Percentiles rank a stretch among this genome's conserved stretches.
phyloP scores from a whole-genome alignment of 176 grass and related monocot genomes.

The Coix lacrymajobi region DNA sequence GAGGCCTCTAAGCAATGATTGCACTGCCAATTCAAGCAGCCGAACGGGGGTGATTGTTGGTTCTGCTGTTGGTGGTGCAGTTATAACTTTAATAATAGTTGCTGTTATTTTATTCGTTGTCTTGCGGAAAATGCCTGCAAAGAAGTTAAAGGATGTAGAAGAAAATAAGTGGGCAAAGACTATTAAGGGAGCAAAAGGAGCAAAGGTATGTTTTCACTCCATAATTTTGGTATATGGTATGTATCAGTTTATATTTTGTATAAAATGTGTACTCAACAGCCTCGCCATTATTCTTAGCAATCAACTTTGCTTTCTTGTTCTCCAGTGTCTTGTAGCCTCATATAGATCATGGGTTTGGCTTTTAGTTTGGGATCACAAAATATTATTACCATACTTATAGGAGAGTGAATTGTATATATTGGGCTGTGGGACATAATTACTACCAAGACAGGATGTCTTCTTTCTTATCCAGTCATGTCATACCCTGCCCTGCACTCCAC shows the following conservation, averaged over 20 bases:
- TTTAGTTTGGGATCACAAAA: not conserved
- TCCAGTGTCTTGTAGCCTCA: not conserved
- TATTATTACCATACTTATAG: not conserved
- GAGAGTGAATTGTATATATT: not conserved
- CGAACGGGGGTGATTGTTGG: constrained; percentile 56
- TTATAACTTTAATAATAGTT: constrained; percentile 53
- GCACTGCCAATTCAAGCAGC: constrained; percentile 31
- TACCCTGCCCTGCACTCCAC: not conserved
- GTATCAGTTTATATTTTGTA: not conserved
- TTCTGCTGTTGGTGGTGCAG: constrained; percentile 71
- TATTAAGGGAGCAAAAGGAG: constrained; percentile 82
- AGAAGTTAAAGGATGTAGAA: constrained; percentile 73
- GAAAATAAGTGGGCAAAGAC: constrained; percentile 96
- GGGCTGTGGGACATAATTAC: not conserved
- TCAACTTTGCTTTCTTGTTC: not conserved
- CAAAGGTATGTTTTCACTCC: constrained; percentile 48
- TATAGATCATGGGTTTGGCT: not conserved
- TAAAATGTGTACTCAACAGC: not conserved
- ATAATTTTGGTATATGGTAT: not conserved
- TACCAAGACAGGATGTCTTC: not conserved
- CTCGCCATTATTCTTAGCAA: not conserved
- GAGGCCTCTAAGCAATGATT: constrained; percentile 35
- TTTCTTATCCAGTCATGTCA: not conserved
- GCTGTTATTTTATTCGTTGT: constrained; percentile 66
- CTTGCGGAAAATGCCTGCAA: constrained; percentile 65